Conservation (phyloP, 176 grass and related monocot species). For the Metroxylon sagu region DNA sequence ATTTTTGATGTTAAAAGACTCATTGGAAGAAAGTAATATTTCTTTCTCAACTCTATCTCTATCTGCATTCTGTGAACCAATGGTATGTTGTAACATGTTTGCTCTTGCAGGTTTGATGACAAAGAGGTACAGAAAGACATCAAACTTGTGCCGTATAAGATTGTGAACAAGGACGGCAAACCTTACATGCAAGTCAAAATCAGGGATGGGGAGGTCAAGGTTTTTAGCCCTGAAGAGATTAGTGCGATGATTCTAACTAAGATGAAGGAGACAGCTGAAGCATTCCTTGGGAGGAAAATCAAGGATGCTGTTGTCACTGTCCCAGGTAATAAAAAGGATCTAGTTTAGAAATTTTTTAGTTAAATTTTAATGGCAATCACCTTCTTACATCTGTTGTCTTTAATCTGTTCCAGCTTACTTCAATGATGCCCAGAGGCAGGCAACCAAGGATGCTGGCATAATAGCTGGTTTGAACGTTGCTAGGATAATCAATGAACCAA, state of each 20-base stretch:
- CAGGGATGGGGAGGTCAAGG: conserved; percentile 56
- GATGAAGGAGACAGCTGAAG: conserved; percentile 70
- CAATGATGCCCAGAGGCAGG: conserved; percentile 73
- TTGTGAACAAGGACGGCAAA: conserved; percentile 55
- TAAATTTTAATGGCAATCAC: too few species aligned
- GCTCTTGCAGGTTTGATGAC: conserved; percentile 42
- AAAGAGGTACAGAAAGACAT: conserved; percentile 79
- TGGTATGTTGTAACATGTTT: not conserved
- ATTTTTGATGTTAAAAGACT: conserved; percentile 74
- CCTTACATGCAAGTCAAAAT: conserved; percentile 69
- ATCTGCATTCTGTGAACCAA: not conserved
- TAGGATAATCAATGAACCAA: conserved; percentile 70
- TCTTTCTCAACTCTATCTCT: not conserved
- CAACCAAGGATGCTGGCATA: conserved; percentile 58
- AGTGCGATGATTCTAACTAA: conserved; percentile 62
- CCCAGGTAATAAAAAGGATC: conserved; percentile 25
- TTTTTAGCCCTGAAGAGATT: conserved; percentile 71
- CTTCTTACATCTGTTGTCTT: too few species aligned
- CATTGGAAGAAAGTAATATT: conserved; percentile 54
- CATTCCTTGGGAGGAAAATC: conserved; percentile 74
- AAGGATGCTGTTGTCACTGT: conserved; percentile 59
- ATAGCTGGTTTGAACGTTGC: conserved; percentile 61
- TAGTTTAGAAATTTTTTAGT: too few species aligned
- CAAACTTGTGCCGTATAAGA: conserved; percentile 74
- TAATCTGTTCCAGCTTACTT: conserved; percentile 41